Conservation (phyloP, 2,329 filamentous ascomycete genomes). For the Colletotrichum sp. region DNA sequence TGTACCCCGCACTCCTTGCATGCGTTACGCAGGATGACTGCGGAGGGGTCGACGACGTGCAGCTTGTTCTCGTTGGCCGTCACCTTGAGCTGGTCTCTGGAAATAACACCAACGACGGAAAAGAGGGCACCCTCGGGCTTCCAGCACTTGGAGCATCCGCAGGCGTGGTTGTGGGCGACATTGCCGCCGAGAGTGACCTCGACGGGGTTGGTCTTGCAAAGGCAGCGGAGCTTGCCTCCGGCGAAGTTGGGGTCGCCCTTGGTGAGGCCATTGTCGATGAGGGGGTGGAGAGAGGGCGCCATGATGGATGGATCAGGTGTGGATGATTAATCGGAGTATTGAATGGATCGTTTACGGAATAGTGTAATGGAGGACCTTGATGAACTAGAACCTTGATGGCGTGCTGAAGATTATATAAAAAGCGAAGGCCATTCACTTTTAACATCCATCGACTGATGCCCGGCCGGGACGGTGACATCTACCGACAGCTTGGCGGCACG, state of each 20-base stretch:
- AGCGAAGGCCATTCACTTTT: background rate
- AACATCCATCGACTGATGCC: background rate
- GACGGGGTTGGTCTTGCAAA: constrained; percentile 60
- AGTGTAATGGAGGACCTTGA: background rate
- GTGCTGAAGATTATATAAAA: background rate
- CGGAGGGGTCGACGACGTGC: constrained; percentile 56
- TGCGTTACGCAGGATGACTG: constrained; percentile 64
- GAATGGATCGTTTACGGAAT: background rate
- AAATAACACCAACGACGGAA: constrained; percentile 66
- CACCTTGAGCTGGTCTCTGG: constrained; percentile 57
- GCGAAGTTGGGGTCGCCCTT: constrained; percentile 59
- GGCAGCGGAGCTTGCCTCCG: constrained; percentile 67
- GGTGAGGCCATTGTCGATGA: constrained; percentile 65
- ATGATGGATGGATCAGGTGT: constrained; percentile 23
- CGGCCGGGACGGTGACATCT: background rate
- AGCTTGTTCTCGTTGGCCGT: constrained; percentile 65
- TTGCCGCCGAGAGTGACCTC: constrained; percentile 62
- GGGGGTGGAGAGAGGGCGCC: constrained; percentile 61
- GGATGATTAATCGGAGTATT: background rate
- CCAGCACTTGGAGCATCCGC: constrained; percentile 77
- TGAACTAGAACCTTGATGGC: constrained; percentile 8
- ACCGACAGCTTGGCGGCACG: constrained; percentile 1
- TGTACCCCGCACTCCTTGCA: constrained; percentile 67
- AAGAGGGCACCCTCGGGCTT: constrained; percentile 69
- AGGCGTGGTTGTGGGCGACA: constrained; percentile 72